Percentiles rank a stretch among this genome's conserved stretches.
Conservation (phyloP, 345 rosid genomes). For the Psidium friedrichsthalianum region DNA sequence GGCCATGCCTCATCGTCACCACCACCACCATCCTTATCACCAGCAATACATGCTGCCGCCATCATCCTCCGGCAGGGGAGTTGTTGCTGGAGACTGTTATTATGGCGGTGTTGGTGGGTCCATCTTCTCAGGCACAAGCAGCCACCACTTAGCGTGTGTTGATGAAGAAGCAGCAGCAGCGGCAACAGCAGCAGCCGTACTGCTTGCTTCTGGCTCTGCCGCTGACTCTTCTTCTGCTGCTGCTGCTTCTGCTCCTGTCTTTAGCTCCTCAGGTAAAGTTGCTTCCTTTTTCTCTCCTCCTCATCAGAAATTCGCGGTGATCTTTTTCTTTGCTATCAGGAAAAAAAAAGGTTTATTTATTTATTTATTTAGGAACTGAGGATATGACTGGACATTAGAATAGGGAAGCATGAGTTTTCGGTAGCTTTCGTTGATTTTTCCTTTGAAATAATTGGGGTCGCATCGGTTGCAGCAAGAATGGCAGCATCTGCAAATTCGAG, state of each 20-base stretch:
- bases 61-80: background rate
- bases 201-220: constrained; percentile 3
- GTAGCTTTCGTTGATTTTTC: background rate
- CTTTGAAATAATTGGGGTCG: background rate
- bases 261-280: constrained; percentile 12
- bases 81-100: background rate
- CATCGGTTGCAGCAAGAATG: constrained; percentile 29
- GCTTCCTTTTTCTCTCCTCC: background rate
- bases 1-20: background rate
- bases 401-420: background rate
- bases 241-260: background rate
- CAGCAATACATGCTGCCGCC: background rate
- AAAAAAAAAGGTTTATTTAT: background rate
- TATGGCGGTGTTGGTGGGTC: background rate
- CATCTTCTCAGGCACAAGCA: background rate
- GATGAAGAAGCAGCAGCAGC: background rate
- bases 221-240: background rate
- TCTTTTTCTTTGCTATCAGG: background rate
- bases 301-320: background rate
- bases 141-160: background rate
- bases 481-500: constrained; percentile 20
- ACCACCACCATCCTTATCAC: background rate
- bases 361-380: background rate
- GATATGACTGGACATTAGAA: background rate
- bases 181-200: background rate